Evolutionary conservation across 192 early-diverging fungal species (phyloP), one percentile per base, ranked within the genome.

Genomic region (Gigaspora rosea): DNA sequence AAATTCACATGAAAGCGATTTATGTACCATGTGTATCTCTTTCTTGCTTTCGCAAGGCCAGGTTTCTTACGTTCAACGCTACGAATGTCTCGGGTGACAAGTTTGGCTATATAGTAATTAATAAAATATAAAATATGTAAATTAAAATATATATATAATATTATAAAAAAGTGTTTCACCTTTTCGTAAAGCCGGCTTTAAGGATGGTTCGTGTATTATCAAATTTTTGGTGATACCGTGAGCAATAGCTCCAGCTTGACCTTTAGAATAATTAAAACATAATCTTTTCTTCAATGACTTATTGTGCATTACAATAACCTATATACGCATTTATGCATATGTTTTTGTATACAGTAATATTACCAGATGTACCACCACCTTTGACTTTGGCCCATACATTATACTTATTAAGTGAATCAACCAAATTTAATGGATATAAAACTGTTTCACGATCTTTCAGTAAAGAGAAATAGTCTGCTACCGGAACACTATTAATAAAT

Each of bases 61-160:
- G 95, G 93, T 93, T 98, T 98, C 84, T 98, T 98, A 75, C 95
- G 89, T 83, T 98, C 96, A 27, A 97, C 95, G 71, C 89, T 88
- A 78, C 93, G 87, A n/a, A 84, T 81, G 85, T 93, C 91, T 33
- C 88, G 81, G 8, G 79, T 80, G 51, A 94, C 90, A 86, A 82
- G 83, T 82, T 86, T 85, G 47, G 52, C 35, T 75, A 32, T 8
- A 41, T 3, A 41, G 41, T 41, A 41, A 41, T 41, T 41, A 6
- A 41, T 41, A 41, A 41, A 41, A 41, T 41, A 41, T 41, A 41
- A 3, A 1, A 7, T 6, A 41, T 41, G 41, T 41, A 15, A 73
- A 54, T 8, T 35, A 82, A 63, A 72, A 32, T 50, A 79, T 33
- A 57, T 54, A 61, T 27, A 52, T 11, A 2, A 36, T 33, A 62